Evolutionary conservation across 139 green algal species (phyloP), one percentile per base, ranked within the genome.

Genomic region (Chlorella ohadii): DNA sequence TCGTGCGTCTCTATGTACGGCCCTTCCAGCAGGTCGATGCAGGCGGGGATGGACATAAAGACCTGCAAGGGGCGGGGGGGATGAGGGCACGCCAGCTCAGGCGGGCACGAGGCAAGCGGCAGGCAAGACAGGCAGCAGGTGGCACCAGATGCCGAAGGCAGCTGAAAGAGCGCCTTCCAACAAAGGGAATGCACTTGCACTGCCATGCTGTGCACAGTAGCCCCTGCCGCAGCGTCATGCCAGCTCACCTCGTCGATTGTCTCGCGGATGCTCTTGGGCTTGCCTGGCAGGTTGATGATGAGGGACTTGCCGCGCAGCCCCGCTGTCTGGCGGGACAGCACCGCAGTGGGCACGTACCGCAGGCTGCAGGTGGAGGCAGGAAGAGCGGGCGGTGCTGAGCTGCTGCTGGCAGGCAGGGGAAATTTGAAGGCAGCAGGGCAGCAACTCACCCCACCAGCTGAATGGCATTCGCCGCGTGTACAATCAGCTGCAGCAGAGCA

Each of bases 271-370:
- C 93, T 93, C 85, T 97, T 97, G 47, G 96, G 96, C 83, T 97
- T 98, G 27, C 96, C 96, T 47, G 95, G 96, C 47, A 98, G 85
- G 89, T 98, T 98, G 63, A 98, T 89, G 79, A 98, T 92, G 13
- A 98, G 89, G 0, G 90, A 82, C 67, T 92, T 93, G 16, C 93
- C 94, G 1, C 95, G 86, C n/a, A 98, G 87, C 17, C 95, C 96
- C 34, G 96, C 96, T 55, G 95, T 98, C 86, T 98, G 96, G 3
- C 96, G 87, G 4, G 95, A 98, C 36, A 98, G 91, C 44, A 98
- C 94, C 7, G 96, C 96, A 47, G 96, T 98, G 13, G 96, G 95
- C 17, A 98, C 96, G 84, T 96, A 79, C 59, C 82, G 87, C n/a
- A 98, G 86, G 87, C 92, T 83, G 61, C 78, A 64, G 47, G 13